Evolutionary conservation across 345 rosid genomes (phyloP).

Genomic region (Eucalyptus decipiens): DNA sequence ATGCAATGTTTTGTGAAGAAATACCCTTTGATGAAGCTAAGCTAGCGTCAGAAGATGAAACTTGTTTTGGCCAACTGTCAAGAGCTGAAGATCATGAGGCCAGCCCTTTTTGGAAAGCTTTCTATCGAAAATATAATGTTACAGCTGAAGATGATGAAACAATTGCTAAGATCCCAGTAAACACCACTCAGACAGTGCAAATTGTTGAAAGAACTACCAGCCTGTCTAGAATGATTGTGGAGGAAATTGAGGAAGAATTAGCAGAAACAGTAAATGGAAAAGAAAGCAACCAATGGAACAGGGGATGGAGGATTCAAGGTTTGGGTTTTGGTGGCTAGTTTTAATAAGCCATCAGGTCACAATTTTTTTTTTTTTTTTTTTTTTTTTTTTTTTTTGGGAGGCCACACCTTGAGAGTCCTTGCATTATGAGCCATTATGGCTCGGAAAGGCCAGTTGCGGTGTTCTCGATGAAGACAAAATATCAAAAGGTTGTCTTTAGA

Average conservation of each 20-base stretch:
- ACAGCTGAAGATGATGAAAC: neutral
- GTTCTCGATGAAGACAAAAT: neutral
- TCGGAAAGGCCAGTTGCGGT: neutral
- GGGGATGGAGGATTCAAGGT: neutral
- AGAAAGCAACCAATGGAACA: rapidly evolving
- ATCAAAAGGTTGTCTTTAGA: neutral
- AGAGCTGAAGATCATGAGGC: neutral
- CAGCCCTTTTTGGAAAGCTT: neutral
- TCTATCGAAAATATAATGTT: neutral
- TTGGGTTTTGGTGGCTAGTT: neutral
- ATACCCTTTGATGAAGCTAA: neutral
- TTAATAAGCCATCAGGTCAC: rapidly evolving
- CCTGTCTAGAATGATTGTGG: neutral
- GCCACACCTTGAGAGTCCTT: neutral
- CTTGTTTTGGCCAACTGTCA: neutral
- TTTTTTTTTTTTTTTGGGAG: neutral
- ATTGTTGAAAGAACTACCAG: neutral
- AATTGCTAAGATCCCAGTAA: neutral
- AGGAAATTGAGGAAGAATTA: neutral
- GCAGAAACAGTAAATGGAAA: neutral
- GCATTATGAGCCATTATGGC: neutral
- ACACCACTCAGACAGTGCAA: neutral
- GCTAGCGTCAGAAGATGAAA: neutral
- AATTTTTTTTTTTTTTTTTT: too few relatives aligned
- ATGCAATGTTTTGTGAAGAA: neutral